Conservation (phyloP, 140 eudicot genomes). For the Flaveria floridana region DNA sequence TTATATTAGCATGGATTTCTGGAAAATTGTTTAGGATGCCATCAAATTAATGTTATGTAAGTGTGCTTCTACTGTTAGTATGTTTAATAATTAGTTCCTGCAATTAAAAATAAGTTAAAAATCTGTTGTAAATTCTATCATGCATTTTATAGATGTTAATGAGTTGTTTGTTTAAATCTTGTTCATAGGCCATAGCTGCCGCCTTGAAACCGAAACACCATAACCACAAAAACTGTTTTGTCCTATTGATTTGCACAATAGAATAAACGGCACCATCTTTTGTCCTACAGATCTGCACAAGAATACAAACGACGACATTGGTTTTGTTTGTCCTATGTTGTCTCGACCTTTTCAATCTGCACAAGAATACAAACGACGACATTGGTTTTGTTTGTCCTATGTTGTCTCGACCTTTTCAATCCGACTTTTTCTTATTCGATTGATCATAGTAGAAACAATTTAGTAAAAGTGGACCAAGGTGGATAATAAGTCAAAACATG, state of each 20-base stretch:
- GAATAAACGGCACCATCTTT: background rate
- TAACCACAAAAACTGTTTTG: background rate
- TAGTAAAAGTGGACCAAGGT: background rate
- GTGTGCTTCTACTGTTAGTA: conserved; percentile 26
- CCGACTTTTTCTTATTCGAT: background rate
- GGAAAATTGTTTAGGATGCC: background rate
- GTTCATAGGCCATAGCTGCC: background rate
- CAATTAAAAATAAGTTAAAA: conserved; percentile 1
- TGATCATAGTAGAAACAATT: background rate
- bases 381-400: background rate
- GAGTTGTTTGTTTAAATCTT: conserved; percentile 24
- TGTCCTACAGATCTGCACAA: conserved; percentile 17
- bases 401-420: background rate
- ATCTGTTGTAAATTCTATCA: background rate
- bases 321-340: background rate
- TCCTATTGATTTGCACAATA: conserved; percentile 18
- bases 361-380: background rate
- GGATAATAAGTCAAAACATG: background rate
- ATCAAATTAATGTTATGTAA: background rate
- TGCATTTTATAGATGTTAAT: background rate
- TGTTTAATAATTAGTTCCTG: background rate
- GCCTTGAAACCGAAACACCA: too few relatives aligned
- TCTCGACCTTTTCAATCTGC: too few relatives aligned
- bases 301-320: background rate
- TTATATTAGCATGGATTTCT: background rate